Conservation (phyloP, 2,329 filamentous ascomycete genomes). For the Metarhizium sp. region DNA sequence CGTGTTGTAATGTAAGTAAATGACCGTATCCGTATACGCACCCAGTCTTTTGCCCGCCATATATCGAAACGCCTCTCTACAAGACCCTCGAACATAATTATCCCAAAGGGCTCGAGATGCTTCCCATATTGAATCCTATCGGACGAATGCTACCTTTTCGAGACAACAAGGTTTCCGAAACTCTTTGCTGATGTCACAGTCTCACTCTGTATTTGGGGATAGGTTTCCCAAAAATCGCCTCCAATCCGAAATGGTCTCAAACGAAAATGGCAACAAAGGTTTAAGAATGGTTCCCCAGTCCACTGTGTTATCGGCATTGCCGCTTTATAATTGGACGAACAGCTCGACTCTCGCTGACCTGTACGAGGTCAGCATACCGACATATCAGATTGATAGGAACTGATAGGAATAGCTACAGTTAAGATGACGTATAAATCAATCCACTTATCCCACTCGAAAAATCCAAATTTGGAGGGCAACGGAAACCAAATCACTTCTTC, state of each 20-base stretch:
- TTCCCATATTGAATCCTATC: not conserved
- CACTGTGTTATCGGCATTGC: not conserved
- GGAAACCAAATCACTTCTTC: not conserved
- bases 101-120: too few species aligned
- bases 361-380: not conserved
- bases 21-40: too few species aligned
- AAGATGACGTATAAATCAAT: not conserved
- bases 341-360: not conserved
- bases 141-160: not conserved
- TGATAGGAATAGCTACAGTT: not conserved
- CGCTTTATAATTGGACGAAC: not conserved
- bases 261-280: not conserved
- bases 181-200: not conserved
- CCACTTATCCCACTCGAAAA: not conserved
- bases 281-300: not conserved
- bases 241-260: not conserved
- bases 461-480: not conserved
- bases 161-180: not conserved
- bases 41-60: not conserved
- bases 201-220: not conserved
- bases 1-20: too few species aligned
- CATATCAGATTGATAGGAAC: not conserved
- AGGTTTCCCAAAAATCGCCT: not conserved
- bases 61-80: not conserved
- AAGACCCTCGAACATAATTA: too few species aligned